Evolutionary conservation across 2,329 filamentous ascomycete genomes (phyloP).

Genomic region (Colletotrichum kahawae): DNA sequence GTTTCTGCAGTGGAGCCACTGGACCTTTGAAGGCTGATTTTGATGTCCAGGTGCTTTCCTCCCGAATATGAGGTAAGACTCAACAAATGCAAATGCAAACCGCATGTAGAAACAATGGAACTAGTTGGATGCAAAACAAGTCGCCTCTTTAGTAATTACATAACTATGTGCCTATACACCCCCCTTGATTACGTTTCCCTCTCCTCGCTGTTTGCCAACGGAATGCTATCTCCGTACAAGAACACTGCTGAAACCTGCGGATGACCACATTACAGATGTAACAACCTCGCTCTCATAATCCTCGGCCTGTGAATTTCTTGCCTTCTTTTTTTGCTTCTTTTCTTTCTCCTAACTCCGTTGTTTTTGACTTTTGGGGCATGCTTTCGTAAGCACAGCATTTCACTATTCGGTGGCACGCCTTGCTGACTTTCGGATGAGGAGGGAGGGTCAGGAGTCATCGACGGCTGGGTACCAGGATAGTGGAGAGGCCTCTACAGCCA

Average conservation of each 20-base stretch:
- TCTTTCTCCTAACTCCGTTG: background rate
- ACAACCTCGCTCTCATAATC: background rate
- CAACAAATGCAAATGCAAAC: background rate
- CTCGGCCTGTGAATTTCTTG: background rate
- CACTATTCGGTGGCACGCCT: background rate
- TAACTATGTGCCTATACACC: background rate
- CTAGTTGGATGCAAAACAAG: background rate
- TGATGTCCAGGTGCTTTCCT: background rate
- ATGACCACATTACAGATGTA: background rate
- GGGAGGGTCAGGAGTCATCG: background rate
- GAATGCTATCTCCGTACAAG: background rate
- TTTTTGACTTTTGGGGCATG: background rate
- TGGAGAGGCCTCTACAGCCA: background rate
- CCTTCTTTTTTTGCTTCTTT: background rate
- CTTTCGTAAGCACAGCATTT: background rate
- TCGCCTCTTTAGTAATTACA: background rate
- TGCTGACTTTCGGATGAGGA: background rate
- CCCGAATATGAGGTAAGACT: background rate
- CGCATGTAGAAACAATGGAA: background rate
- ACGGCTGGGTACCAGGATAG: background rate
- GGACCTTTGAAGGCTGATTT: background rate
- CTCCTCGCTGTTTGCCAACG: background rate
- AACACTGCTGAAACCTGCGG: background rate
- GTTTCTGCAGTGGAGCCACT: background rate
- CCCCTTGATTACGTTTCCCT: background rate